These are phyloP conservation scores for Ceratobasidium papillatum DNA, from an alignment of 1,284 basidiomycete species.

Conservation along the genomic window DNA sequence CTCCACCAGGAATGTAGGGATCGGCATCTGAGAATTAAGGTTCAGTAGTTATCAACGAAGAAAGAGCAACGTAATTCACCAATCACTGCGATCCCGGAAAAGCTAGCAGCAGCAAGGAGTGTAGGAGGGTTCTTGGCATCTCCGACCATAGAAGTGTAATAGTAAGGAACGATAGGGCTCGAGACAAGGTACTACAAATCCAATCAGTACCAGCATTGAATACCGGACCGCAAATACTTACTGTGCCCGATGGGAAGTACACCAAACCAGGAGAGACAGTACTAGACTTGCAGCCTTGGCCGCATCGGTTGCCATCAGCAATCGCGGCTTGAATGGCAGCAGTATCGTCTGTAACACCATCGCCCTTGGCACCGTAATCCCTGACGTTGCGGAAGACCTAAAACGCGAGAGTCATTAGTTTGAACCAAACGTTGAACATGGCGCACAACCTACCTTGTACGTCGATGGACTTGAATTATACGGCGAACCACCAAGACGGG, in stretches of 20 bases:
- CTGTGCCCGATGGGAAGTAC: slow-evolving; percentile 49
- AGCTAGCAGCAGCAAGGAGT: slow-evolving; percentile 48
- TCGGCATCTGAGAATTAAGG: slow-evolving; percentile 46
- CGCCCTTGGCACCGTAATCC: slow-evolving; percentile 52
- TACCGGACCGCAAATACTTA: neutral
- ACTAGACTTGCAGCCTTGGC: slow-evolving; percentile 48
- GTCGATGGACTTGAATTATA: slow-evolving; percentile 43
- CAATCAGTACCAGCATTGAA: neutral
- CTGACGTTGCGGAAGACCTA: slow-evolving; percentile 51
- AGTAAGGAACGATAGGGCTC: slow-evolving; percentile 49
- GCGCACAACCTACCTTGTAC: slow-evolving; percentile 45
- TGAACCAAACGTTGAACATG: neutral
- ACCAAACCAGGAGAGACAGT: slow-evolving; percentile 51
- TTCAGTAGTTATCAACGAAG: neutral
- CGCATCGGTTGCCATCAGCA: slow-evolving; percentile 48
- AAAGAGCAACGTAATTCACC: slow-evolving; percentile 9
- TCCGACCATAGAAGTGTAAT: slow-evolving; percentile 50
- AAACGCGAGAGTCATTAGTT: neutral
- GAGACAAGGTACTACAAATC: slow-evolving; percentile 48
- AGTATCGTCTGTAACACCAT: slow-evolving; percentile 50
- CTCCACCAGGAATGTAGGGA: slow-evolving; percentile 48
- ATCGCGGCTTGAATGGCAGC: slow-evolving; percentile 52
- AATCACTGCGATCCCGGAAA: slow-evolving; percentile 51
- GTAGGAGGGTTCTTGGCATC: slow-evolving; percentile 46
- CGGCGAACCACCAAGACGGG: slow-evolving; percentile 42